Evolutionary conservation across 2,329 filamentous ascomycete species (phyloP), one percentile per base, ranked within the genome.

Genomic region (Arachnomyces sp.): DNA sequence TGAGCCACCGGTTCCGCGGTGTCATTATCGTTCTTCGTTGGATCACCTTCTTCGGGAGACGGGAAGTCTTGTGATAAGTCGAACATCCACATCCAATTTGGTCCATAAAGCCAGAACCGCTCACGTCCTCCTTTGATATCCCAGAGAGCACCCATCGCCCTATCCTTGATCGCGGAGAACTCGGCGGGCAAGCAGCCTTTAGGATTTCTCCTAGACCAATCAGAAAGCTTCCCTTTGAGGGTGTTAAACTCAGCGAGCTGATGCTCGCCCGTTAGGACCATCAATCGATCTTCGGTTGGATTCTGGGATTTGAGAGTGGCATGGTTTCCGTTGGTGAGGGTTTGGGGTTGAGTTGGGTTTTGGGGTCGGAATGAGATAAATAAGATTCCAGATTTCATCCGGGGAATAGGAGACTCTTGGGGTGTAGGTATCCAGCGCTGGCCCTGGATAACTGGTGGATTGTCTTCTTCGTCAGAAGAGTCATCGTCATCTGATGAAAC

Each of bases 31-130:
- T 55, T 44, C 5, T 51, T 47, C 13, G 40, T 50, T 8, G 49
- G 50, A 31, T 44, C 45, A 5, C 50, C 45, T 21, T 56, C 56
- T 16, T 60, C 62, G 3, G 61, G 53, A 7, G 62, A 57, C 1
- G 66, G 59, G 36, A 92, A 73, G 59, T 95, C 83, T 53, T 76
- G 75, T 14, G 77, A 76, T 21, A 94, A 68, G 59, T 96, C 88
- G 44, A 98, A 78, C 89, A 96, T 96, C 67, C 86, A 88, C 16
- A 98, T 63, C 74, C 88, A 96, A 1, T 77, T 81, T 31, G 79
- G 77, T 5, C 90, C 89, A 55, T 94, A 95, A 14, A 96, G 66
- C 87, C 90, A 96, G 6, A 90, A 65, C 11, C 90, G 77, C 34
- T 78, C 69, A n/a, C 66, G 65, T 6, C 51, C 49, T 18, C 59